Conservation (phyloP, 1,139 yeast genomes). For the Protomyces pachydermus region DNA sequence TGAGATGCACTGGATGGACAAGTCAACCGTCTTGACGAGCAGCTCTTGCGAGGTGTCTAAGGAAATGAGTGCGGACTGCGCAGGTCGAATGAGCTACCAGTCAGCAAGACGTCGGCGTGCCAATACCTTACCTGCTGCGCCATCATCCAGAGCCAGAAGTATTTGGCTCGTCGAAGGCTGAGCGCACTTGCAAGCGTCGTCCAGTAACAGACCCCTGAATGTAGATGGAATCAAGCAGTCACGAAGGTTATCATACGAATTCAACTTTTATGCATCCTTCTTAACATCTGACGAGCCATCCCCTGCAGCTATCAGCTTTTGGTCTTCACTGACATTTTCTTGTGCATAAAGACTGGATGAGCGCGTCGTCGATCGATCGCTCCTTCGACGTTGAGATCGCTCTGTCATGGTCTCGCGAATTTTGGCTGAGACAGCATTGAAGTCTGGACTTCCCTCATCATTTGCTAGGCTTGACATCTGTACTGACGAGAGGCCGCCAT, state of each 20-base stretch:
- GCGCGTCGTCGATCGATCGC: background rate
- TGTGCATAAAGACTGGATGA: background rate
- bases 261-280: background rate
- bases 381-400: conserved; percentile 6
- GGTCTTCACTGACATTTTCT: no score
- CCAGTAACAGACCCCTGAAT: background rate
- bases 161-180: no score
- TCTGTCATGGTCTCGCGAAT: conserved; percentile 5
- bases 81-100: background rate
- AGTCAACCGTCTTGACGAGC: conserved; percentile 31
- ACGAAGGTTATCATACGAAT: background rate
- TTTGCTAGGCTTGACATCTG: conserved; percentile 12
- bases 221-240: background rate
- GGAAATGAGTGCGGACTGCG: background rate
- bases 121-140: background rate
- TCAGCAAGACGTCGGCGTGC: background rate
- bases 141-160: background rate
- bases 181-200: no score
- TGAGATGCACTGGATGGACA: conserved; percentile 33
- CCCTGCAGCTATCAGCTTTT: no score
- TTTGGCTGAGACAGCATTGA: conserved; percentile 7
- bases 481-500: conserved; percentile 4
- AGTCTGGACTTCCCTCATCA: conserved; percentile 9
- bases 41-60: conserved; percentile 30
- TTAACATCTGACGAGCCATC: background rate